Percentiles rank a stretch among this genome's conserved stretches.
Conservation (phyloP, 352 stramenopile genomes). For the Aphanomyces cochlioides region DNA sequence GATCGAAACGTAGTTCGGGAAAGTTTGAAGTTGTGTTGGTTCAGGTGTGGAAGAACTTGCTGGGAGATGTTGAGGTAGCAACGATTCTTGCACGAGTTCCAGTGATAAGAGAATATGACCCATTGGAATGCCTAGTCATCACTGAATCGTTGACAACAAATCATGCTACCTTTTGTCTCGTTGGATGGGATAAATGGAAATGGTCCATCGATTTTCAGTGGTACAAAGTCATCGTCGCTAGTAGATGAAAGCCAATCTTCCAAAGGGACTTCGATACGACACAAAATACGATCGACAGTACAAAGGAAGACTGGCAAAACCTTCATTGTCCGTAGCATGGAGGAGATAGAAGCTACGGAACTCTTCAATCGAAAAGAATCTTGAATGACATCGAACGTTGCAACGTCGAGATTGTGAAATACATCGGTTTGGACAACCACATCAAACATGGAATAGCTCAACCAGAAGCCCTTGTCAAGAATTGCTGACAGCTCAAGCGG, state of each 20-base stretch:
- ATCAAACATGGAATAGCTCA: conserved; percentile 82
- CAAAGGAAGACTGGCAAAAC: conserved; percentile 63
- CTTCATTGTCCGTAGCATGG: conserved; percentile 40
- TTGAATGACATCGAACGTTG: conserved; percentile 63
- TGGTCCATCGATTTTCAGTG: conserved; percentile 33
- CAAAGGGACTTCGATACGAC: conserved; percentile 55
- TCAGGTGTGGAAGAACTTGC: too few relatives aligned
- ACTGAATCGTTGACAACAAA: not conserved
- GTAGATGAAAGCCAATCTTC: conserved; percentile 27
- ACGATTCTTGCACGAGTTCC: not conserved
- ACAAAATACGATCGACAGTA: conserved; percentile 58
- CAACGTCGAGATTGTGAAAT: conserved; percentile 52
- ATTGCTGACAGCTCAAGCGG: conserved; percentile 15
- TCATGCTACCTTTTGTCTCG: conserved; percentile 17
- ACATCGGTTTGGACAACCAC: conserved; percentile 79
- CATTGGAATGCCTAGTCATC: not conserved
- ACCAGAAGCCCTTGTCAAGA: conserved; percentile 49
- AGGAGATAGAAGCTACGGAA: conserved; percentile 44
- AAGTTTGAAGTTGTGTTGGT: too few relatives aligned
- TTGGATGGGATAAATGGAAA: conserved; percentile 47
- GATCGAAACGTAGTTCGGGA: not conserved
- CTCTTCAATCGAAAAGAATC: conserved; percentile 69
- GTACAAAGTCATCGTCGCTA: not conserved
- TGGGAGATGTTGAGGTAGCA: not conserved
- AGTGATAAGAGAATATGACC: not conserved